phyloP scores from a whole-genome alignment of 2,329 filamentous ascomycete species.

The Dothistroma pini region DNA sequence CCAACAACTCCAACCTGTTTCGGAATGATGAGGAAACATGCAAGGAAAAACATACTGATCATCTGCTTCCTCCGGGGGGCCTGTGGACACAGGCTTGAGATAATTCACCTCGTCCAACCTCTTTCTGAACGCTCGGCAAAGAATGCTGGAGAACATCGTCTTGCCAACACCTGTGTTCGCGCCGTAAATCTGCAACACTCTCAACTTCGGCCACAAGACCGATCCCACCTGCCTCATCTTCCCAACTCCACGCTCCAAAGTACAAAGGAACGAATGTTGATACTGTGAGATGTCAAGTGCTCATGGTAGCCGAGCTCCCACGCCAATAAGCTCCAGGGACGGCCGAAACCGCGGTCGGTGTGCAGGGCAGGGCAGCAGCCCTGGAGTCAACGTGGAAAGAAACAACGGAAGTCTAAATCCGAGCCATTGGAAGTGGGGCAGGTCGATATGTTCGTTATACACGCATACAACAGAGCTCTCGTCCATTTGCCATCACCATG shows the following conservation, averaged over 20 bases:
- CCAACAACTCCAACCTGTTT: not conserved
- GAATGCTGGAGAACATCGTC: conserved; percentile 71
- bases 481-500: conserved; percentile 3
- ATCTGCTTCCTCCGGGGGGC: conserved; percentile 65
- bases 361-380: not conserved
- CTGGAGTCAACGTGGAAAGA: not conserved
- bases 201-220: conserved; percentile 64
- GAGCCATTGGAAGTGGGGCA: conserved; percentile 5
- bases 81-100: conserved; percentile 79
- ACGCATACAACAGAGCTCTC: not conserved
- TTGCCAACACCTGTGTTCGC: conserved; percentile 85
- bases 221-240: conserved; percentile 52
- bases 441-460: not conserved
- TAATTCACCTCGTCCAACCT: conserved; percentile 57
- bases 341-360: not conserved
- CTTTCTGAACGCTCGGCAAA: conserved; percentile 60
- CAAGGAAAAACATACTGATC: conserved; percentile 50
- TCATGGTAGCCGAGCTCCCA: not conserved
- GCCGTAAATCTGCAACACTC: conserved; percentile 72
- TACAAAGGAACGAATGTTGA: not conserved
- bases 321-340: not conserved
- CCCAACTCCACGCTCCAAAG: conserved; percentile 10
- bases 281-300: not conserved
- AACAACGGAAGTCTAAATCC: not conserved
- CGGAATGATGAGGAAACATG: not conserved